Base-by-base conservation (phyloP, 2,329 filamentous ascomycete genomes). In the Colletotrichum aenigma region DNA sequence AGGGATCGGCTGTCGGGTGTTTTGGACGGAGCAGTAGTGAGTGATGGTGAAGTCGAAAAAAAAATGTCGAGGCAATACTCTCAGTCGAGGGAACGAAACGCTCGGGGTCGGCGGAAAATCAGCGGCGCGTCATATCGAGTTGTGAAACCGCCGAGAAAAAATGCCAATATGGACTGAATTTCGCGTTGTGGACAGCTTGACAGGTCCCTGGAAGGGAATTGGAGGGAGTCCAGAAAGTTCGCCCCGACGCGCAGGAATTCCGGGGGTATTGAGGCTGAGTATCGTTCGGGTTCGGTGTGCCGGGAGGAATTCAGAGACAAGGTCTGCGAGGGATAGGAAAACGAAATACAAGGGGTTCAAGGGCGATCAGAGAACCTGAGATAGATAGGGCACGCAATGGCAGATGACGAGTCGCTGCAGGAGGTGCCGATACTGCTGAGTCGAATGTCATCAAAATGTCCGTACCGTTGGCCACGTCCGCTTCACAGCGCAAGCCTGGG, bases 121-220 rank as follows among this genome's bases (percentile, higher is more conserved):
- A 76, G 32, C 13, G 38, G 52, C 71, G 38, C 66, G 60, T 70
- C 76, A 74, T 60, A 24, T 62, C 69, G 65, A 52, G 32, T 32
- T 65, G 58, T 70, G 74, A 74, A 77, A 74, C 73, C 55, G 69
- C 69, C 61, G 43, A 76, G 66, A 58, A 34, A 24, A 60, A 74
- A 38, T 67, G 65, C 34, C 60, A 64, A 64, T 36, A 21, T 61
- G 28, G 43, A 60, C 28, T 67, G n/a, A 52, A 69, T 70, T 73
- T 58, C 68, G 72, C 55, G 67, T 72, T 58, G 48, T 43, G 58
- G 66, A 55, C 34, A 67, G 61, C 9, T 64, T 32, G 52, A 43
- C 38, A 36, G 38, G 24, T 52, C 26, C 21, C 26, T 64, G 16
- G 62, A 16, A 26, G 56, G 43, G 56, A 36, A 52, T 74, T 24